Evolutionary conservation across 345 rosid species (phyloP).

Genomic region (Raphanus sativus): DNA sequence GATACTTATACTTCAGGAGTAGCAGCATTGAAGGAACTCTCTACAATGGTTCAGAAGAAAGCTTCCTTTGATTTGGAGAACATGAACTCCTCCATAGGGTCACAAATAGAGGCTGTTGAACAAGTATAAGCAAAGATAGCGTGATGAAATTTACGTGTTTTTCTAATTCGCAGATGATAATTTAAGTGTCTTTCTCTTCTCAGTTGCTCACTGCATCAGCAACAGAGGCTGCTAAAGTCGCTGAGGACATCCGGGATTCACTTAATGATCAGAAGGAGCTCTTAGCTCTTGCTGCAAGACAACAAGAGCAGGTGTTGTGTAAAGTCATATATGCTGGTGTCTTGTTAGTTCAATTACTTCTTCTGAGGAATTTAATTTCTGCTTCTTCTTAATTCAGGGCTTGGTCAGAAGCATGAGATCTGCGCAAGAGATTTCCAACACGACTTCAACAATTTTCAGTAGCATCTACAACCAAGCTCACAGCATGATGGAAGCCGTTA

Average conservation of each 20-base stretch:
- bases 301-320: constrained; percentile 62
- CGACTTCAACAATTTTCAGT: constrained; percentile 53
- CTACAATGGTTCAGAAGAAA: constrained; percentile 47
- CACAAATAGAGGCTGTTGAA: constrained; percentile 54
- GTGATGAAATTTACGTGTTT: constrained; percentile 1
- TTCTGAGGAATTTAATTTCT: constrained; percentile 3
- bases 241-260: constrained; percentile 51
- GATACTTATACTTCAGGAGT: constrained; percentile 59
- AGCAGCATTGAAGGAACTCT: constrained; percentile 54
- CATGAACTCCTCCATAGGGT: constrained; percentile 43
- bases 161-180: neutral
- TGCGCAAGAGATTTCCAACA: constrained; percentile 59
- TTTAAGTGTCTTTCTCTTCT: constrained; percentile 3
- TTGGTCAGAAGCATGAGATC: constrained; percentile 54
- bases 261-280: constrained; percentile 66
- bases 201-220: constrained; percentile 61
- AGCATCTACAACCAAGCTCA: constrained; percentile 66
- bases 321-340: constrained; percentile 1
- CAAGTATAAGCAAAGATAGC: constrained; percentile 45
- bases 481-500: constrained; percentile 43
- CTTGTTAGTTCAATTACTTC: neutral
- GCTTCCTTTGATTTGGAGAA: constrained; percentile 58
- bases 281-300: constrained; percentile 54
- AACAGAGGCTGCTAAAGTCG: constrained; percentile 56
- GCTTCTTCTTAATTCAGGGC: constrained; percentile 44